Base-by-base conservation (phyloP, 208 protist genomes). In the Angomonas deanei region DNA sequence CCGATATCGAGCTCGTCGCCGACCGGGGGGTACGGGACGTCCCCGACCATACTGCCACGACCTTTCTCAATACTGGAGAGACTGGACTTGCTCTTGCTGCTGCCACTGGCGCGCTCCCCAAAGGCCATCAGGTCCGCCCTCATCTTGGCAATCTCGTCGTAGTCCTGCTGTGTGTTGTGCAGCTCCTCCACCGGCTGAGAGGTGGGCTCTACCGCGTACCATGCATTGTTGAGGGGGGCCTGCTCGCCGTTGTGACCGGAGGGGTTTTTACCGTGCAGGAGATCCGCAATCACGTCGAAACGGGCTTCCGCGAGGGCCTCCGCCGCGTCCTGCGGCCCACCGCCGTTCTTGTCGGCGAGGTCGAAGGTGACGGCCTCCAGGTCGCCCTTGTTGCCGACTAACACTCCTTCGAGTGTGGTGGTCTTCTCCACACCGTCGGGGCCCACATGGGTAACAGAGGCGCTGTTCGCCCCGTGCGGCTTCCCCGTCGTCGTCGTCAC, bases 51-150 rank as follows among this genome's bases (percentile, higher is more conserved):
- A 64, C 88, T 94, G 53, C 78, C 82, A 79, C 88, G 84, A 38
- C 71, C 85, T 61, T 92, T 90, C 66, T 94, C 88, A 66, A 92
- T 82, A 66, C 85, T 92, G 34, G 85, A 78, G 11, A 88, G 71
- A 58, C 85, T 92, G 5, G 76, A 85, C 61, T 90, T 92, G 70
- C 78, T 94, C 50, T 79, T 88, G 65, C 78, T 94, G 47, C 86
- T 89, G 26, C 68, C 73, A 65, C 82, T 88, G 34, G 64, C 68
- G 11, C 81, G 73, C 52, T 91, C 83, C 15, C 82, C 83, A 66
- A 92, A 87, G 8, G 88, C 84, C 74, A 86, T 78, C 52, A 94
- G 47, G 55, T 94, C 88, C 0, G 84, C 85, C 19, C 88, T 80
- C 69, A 94, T 79, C 53, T 74, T 81, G 0, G 84, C 88, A 54